These are phyloP conservation scores for Euphrasia confusa DNA, from an alignment of 257 asterid species.

Conservation along the genomic window DNA sequence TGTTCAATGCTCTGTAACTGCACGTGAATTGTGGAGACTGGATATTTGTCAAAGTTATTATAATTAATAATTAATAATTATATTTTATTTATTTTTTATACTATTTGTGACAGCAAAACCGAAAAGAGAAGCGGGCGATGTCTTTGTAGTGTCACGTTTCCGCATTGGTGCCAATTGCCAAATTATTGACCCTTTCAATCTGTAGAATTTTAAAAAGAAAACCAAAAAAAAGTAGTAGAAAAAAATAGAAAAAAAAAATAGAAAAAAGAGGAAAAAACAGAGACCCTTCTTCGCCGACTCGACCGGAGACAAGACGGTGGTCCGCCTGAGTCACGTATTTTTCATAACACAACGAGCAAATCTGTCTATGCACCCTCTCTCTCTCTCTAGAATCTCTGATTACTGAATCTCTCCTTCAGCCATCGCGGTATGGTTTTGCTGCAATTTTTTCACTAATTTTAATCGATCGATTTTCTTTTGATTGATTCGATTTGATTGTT, in stretches of 20 bases:
- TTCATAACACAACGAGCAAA: slow-evolving; percentile 14
- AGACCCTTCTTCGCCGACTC: slow-evolving; percentile 17
- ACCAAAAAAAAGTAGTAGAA: too few relatives aligned
- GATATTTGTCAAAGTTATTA: too few relatives aligned
- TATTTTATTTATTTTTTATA: too few relatives aligned
- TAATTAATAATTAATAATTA: too few relatives aligned
- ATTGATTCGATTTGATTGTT: slow-evolving; percentile 23
- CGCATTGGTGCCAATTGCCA: slow-evolving; percentile 2
- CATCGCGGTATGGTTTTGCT: slow-evolving; percentile 23
- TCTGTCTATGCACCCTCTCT: slow-evolving; percentile 11
- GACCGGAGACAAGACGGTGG: slow-evolving; percentile 15
- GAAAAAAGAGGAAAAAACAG: neutral
- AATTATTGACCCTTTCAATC: slow-evolving; percentile 19
- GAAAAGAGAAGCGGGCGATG: neutral
- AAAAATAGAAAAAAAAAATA: neutral
- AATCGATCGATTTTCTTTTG: slow-evolving; percentile 14
- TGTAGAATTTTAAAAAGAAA: neutral
- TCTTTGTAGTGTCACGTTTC: slow-evolving; percentile 22
- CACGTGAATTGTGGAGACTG: too few relatives aligned
- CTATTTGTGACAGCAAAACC: neutral
- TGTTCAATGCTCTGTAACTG: too few relatives aligned
- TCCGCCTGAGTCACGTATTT: slow-evolving; percentile 22
- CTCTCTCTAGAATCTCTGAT: neutral
- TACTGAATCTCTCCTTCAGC: slow-evolving; percentile 18
- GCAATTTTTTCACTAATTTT: slow-evolving; percentile 15